Evolutionary conservation across 169 alveolate species (phyloP).

Genomic region (Plasmodium berghei): DNA sequence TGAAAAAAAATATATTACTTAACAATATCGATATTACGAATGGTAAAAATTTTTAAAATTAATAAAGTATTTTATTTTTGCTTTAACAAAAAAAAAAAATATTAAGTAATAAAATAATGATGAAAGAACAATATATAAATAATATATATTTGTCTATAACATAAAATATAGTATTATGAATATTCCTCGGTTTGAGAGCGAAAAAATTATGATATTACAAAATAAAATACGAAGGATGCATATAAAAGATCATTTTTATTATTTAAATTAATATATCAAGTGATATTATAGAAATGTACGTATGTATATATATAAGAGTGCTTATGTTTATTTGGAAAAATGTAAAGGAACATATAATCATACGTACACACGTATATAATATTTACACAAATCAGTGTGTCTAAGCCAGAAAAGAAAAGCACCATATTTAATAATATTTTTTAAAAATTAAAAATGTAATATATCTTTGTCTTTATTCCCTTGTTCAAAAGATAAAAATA

Average conservation of each 20-base stretch:
- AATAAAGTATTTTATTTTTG: constrained; percentile 3
- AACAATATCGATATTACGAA: neutral
- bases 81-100: constrained; percentile 1
- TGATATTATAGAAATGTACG: neutral
- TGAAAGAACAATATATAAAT: neutral
- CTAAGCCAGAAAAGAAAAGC: too few species aligned
- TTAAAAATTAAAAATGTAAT: too few species aligned
- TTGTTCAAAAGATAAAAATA: too few species aligned
- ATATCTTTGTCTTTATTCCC: neutral
- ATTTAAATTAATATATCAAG: too few species aligned
- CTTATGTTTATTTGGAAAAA: neutral
- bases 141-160: neutral
- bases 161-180: constrained; percentile 4
- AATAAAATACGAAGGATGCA: neutral
- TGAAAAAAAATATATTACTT: too few species aligned
- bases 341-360: neutral
- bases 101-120: too few species aligned
- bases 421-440: too few species aligned
- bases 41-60: neutral
- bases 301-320: neutral
- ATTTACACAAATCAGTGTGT: neutral
- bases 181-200: neutral
- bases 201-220: neutral
- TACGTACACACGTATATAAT: neutral
- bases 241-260: neutral